phyloP scores from a whole-genome alignment of 768 basidiomycete genomes.

The Calocybe gangraenosa region DNA sequence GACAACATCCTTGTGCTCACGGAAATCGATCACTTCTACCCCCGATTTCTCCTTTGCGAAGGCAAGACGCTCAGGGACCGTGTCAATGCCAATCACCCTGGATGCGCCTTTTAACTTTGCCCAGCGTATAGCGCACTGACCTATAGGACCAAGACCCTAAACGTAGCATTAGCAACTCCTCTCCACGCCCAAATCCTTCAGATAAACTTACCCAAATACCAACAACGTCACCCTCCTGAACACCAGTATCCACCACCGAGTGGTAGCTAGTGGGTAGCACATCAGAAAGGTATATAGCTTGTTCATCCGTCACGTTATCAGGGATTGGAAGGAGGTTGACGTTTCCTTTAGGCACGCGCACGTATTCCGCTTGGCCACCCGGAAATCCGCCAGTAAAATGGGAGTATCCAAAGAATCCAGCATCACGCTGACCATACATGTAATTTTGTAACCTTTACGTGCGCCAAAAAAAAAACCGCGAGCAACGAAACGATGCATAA shows the following conservation, averaged over 20 bases:
- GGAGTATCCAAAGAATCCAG: conserved; percentile 70
- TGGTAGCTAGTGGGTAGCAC: conserved; percentile 75
- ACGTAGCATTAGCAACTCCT: no score
- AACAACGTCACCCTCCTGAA: conserved; percentile 67
- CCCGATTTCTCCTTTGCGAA: conserved; percentile 42
- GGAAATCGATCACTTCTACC: conserved; percentile 60
- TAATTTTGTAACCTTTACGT: conserved; percentile 40
- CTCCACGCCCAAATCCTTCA: no score
- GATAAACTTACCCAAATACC: conserved; percentile 56
- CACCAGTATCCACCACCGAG: conserved; percentile 66
- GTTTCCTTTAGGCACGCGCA: conserved; percentile 66
- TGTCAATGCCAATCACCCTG: conserved; percentile 70
- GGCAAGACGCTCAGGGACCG: conserved; percentile 41
- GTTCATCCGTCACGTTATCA: conserved; percentile 58
- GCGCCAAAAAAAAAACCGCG: no score
- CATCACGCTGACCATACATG: conserved; percentile 65
- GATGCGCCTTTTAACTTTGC: conserved; percentile 64
- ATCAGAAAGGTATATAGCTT: conserved; percentile 53
- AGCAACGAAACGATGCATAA: no score
- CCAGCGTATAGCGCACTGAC: conserved; percentile 56
- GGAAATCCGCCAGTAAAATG: conserved; percentile 72
- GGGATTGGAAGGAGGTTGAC: conserved; percentile 72
- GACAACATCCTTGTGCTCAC: conserved; percentile 42
- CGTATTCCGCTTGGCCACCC: conserved; percentile 74
- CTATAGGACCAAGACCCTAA: conserved; percentile 65